Base-by-base conservation (phyloP, 1,284 basidiomycete genomes). In the Wolfiporia cocos region DNA sequence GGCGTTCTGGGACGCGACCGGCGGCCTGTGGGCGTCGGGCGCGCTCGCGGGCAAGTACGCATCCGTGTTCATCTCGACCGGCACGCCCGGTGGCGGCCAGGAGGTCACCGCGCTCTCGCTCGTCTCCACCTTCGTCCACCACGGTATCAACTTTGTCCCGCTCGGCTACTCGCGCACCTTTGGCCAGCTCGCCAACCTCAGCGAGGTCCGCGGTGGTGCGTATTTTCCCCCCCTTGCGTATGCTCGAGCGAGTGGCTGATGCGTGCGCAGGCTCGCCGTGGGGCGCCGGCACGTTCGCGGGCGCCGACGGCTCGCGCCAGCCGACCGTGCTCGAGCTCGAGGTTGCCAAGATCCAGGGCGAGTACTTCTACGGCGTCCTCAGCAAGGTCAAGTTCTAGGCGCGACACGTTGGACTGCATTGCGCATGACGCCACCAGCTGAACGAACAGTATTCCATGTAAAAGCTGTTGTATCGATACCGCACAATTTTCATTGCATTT, bases 1-100 rank as follows among this genome's bases (percentile, higher is more conserved):
- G 83, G 67, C 75, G 2, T 86, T 88, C 73, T 86, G 78, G 81
- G 93, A 96, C 59, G 62, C 73, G 4, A 93, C 91, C 10, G 90
- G 91, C 50, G 65, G 61, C 3, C 71, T 88, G 33, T 97, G 92
- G 92, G 73, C 69, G 11, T 49, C 58, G 9, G 88, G 87, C 41
- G 75, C 70, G 0, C 77, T 95, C 38, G 64, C 74, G 39, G 90
- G 88, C 56, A 97, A 96, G 69, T 87, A 85, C 64, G 91, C 74
- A 5, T 72, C 76, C 40, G 64, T 81, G 41, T 89, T 91, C 64
- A 73, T 86, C 42, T 81, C 77, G 20, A 82, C 82, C 1, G 78
- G 72, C 17, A 67, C 69, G 31, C 74, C 69, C 23, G 85, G 83
- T 38, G 85, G 86, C 47, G 86, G 86, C 43, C 86, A 89, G 56